Conservation (phyloP, 305 asterid genomes). For the Rubia balearica region DNA sequence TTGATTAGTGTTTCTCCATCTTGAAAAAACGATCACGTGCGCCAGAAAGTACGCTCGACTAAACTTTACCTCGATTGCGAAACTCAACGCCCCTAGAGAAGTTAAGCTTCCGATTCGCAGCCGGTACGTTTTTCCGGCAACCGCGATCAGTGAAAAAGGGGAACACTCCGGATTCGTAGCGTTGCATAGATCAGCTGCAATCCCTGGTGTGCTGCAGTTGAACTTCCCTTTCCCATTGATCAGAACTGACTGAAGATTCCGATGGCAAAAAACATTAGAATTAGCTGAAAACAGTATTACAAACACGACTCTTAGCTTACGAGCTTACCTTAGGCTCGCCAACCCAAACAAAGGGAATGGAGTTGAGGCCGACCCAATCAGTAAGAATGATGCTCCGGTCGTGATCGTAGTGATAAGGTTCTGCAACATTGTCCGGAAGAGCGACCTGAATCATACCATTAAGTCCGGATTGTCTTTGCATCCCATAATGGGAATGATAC, state of each 20-base stretch:
- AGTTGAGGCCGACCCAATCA: slow-evolving; percentile 71
- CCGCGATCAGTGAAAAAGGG: slow-evolving; percentile 48
- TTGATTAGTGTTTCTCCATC: too few species aligned
- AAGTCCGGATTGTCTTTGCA: slow-evolving; percentile 73
- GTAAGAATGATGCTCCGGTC: slow-evolving; percentile 54
- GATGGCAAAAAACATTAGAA: not conserved
- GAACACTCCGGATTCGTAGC: slow-evolving; percentile 59
- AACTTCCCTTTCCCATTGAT: slow-evolving; percentile 76
- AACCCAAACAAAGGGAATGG: slow-evolving; percentile 62
- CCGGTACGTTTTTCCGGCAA: slow-evolving; percentile 64
- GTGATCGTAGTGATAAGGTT: slow-evolving; percentile 56
- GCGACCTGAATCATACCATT: slow-evolving; percentile 57
- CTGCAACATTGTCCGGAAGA: slow-evolving; percentile 44
- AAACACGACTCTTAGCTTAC: not conserved
- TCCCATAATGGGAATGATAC: slow-evolving; percentile 84
- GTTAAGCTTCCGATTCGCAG: slow-evolving; percentile 75
- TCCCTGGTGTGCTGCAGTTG: slow-evolving; percentile 48
- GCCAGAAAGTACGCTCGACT: too few species aligned
- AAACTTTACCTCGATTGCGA: slow-evolving; percentile 63
- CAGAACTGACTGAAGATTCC: slow-evolving; percentile 46
- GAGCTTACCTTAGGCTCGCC: slow-evolving; percentile 75
- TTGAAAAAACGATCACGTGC: too few species aligned
- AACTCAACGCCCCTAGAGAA: slow-evolving; percentile 65
- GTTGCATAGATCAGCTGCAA: slow-evolving; percentile 36
- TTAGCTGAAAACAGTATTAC: not conserved